Evolutionary conservation across 139 green algal species (phyloP).

Genomic region (Spirogloea muscicola): DNA sequence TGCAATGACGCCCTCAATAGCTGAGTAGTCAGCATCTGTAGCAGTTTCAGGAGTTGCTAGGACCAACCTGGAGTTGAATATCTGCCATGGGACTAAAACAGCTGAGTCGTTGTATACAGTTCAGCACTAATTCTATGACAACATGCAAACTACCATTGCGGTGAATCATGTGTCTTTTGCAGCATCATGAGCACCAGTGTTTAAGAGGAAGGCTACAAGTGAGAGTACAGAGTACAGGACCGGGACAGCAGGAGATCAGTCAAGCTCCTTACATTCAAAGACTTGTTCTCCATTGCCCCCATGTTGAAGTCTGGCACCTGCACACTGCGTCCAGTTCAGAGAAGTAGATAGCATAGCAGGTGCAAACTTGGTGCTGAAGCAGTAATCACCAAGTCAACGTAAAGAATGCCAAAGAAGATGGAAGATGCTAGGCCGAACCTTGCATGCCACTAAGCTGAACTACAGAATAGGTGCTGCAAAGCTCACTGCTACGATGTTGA

Average conservation of each 20-base stretch:
- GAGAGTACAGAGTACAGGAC: neutral
- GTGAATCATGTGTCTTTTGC: no score
- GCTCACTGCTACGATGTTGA: conserved; percentile 82
- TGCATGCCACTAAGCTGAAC: no score
- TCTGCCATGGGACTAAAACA: conserved; percentile 22
- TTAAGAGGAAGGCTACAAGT: neutral
- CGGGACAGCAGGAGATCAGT: no score
- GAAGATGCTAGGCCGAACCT: no score
- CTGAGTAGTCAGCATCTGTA: conserved; percentile 86
- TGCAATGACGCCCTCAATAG: conserved; percentile 86
- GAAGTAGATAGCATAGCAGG: no score
- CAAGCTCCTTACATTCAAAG: conserved; percentile 90
- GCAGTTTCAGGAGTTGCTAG: conserved; percentile 85
- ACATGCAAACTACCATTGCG: no score
- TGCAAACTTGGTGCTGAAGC: no score
- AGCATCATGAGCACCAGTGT: neutral
- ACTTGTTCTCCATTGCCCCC: conserved; percentile 99
- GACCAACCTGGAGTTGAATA: conserved; percentile 72
- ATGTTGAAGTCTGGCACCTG: conserved; percentile 65
- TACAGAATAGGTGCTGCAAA: no score
- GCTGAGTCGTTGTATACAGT: no score
- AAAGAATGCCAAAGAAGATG: no score
- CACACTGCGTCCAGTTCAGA: no score
- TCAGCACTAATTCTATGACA: neutral
- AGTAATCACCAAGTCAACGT: no score